Evolutionary conservation across 345 rosid genomes (phyloP).

Genomic region (Salix arbutifolia): DNA sequence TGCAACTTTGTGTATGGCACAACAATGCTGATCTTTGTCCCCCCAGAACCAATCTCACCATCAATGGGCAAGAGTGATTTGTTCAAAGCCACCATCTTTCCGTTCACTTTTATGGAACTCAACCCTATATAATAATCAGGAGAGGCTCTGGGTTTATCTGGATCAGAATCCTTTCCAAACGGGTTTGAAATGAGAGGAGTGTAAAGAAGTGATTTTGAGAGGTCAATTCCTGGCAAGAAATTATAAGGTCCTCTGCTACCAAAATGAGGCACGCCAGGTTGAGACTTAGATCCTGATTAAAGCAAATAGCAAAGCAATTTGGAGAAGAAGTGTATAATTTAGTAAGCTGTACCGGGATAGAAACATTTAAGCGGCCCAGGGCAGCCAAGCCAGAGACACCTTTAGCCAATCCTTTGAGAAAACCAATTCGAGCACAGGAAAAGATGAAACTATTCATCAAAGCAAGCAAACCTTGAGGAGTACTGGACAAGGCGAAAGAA

Average conservation of each 20-base stretch:
- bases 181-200: slow-evolving; percentile 18
- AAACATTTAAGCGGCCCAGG: slow-evolving; percentile 20
- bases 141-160: slow-evolving; percentile 17
- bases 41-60: slow-evolving; percentile 10
- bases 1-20: slow-evolving; percentile 7
- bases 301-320: slow-evolving; percentile 25
- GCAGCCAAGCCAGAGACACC: slow-evolving; percentile 14
- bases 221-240: slow-evolving; percentile 14
- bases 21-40: slow-evolving; percentile 22
- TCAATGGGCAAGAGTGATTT: background rate
- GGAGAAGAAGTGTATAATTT: slow-evolving; percentile 13
- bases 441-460: background rate
- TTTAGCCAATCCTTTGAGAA: slow-evolving; percentile 10
- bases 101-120: slow-evolving; percentile 11
- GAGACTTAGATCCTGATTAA: slow-evolving; percentile 15
- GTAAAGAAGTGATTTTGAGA: slow-evolving; percentile 21
- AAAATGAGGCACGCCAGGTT: slow-evolving; percentile 12
- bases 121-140: slow-evolving; percentile 13
- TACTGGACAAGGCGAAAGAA: slow-evolving; percentile 22
- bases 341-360: slow-evolving; percentile 31
- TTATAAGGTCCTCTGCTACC: slow-evolving; percentile 33
- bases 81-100: background rate
- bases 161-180: slow-evolving; percentile 24
- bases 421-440: background rate
- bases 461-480: background rate